A percentile compares a stretch with the other conserved stretches of the same genome.
Evolutionary conservation across 352 stramenopile genomes (phyloP).

Genomic region (Phytophthora macrochlamydospora): DNA sequence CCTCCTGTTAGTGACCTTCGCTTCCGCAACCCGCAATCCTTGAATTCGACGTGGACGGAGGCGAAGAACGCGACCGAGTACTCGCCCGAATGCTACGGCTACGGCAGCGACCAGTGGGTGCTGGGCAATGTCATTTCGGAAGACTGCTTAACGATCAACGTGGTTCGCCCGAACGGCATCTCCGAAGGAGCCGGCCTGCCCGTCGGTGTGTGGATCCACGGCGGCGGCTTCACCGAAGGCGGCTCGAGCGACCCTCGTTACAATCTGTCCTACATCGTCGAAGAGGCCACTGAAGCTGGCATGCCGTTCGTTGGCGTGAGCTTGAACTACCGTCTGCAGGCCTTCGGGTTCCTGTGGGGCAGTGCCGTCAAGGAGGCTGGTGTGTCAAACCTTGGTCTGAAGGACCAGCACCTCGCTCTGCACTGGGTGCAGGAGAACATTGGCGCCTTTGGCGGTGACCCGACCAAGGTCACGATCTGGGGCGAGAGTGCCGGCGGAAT

Average conservation of each 20-base stretch:
- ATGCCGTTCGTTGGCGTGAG: slow-evolving; percentile 43
- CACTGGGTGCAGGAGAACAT: slow-evolving; percentile 43
- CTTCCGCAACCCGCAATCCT: slow-evolving; percentile 19
- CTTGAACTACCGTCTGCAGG: slow-evolving; percentile 44
- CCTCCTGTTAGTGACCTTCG: slow-evolving; percentile 28
- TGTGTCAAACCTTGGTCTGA: slow-evolving; percentile 79
- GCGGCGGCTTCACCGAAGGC: slow-evolving; percentile 27
- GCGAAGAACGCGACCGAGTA: slow-evolving; percentile 45
- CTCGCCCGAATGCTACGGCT: slow-evolving; percentile 35
- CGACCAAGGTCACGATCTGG: slow-evolving; percentile 29
- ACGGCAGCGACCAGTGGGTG: slow-evolving; percentile 30
- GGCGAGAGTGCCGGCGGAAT: slow-evolving; percentile 54
- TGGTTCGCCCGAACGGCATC: slow-evolving; percentile 33
- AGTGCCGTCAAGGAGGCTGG: slow-evolving; percentile 41
- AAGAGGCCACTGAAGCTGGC: slow-evolving; percentile 21
- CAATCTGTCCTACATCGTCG: slow-evolving; percentile 36
- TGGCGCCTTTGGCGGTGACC: slow-evolving; percentile 20
- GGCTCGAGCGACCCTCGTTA: slow-evolving; percentile 34
- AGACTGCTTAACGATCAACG: slow-evolving; percentile 28
- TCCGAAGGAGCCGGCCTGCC: slow-evolving; percentile 18
- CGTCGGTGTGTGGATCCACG: slow-evolving; percentile 35
- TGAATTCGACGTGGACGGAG: slow-evolving; percentile 29
- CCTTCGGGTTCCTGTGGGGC: slow-evolving; percentile 39
- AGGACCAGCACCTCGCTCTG: slow-evolving; percentile 81
- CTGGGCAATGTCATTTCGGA: slow-evolving; percentile 26